Evolutionary conservation across 345 rosid species (phyloP).

Genomic region (Camelina laxa): DNA sequence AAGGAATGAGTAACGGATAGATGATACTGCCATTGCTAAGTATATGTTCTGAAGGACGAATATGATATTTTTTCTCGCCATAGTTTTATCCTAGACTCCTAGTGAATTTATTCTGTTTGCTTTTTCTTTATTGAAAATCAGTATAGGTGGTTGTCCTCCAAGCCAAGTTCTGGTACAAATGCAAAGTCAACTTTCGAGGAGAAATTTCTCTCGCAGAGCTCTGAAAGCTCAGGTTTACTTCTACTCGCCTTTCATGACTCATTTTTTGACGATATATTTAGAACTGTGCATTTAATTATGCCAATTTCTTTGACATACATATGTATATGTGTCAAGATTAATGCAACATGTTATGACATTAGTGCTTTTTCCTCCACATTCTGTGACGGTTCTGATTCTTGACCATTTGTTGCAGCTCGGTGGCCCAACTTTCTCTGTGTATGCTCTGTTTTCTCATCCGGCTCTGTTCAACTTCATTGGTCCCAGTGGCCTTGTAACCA

Average conservation of each 20-base stretch:
- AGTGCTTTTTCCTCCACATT: neutral
- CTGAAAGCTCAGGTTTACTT: slow-evolving; percentile 88
- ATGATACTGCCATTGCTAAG: slow-evolving; percentile 21
- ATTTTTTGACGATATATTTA: slow-evolving; percentile 11
- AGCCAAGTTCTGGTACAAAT: slow-evolving; percentile 63
- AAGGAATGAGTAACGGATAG: slow-evolving; percentile 16
- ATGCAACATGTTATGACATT: slow-evolving; percentile 15
- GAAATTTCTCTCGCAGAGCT: slow-evolving; percentile 91
- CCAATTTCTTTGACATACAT: slow-evolving; percentile 10
- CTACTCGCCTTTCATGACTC: slow-evolving; percentile 9
- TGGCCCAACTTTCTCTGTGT: slow-evolving; percentile 99
- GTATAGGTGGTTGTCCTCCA: slow-evolving; percentile 99
- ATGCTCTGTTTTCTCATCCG: slow-evolving; percentile 97
- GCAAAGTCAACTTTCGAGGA: slow-evolving; percentile 89
- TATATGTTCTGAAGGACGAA: slow-evolving; percentile 19
- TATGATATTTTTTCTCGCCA: slow-evolving; percentile 16
- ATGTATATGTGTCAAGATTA: slow-evolving; percentile 21
- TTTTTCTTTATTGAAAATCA: slow-evolving; percentile 51
- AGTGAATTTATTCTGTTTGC: slow-evolving; percentile 32
- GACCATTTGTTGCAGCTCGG: slow-evolving; percentile 69
- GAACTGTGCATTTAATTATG: slow-evolving; percentile 2
- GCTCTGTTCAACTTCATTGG: slow-evolving; percentile 99
- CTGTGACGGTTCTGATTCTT: slow-evolving; percentile 10
- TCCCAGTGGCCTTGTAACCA: slow-evolving; percentile 94
- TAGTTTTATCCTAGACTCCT: neutral